Conservation (phyloP, 2,329 filamentous ascomycete species). For the Alternaria burnsii region DNA sequence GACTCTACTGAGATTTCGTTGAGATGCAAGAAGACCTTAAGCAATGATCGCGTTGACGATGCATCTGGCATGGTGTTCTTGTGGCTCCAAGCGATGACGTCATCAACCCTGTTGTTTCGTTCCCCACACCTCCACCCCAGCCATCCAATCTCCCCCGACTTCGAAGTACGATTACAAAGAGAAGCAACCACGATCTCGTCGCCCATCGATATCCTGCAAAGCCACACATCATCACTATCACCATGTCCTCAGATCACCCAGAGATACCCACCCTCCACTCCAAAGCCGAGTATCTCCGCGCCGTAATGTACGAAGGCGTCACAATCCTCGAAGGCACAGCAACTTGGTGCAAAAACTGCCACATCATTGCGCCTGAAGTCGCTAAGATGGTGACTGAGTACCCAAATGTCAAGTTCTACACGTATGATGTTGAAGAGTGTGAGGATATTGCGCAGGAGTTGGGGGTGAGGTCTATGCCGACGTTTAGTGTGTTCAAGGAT, state of each 20-base stretch:
- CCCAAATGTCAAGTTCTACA: constrained; percentile 37
- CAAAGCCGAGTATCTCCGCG: constrained; percentile 40
- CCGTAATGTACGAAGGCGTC: constrained; percentile 41
- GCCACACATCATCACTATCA: neutral
- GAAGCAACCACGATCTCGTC: neutral
- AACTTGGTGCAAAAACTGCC: constrained; percentile 42
- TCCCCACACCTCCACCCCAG: neutral
- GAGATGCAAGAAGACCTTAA: neutral
- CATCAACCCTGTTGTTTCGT: neutral
- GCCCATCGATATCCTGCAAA: neutral
- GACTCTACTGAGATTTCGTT: fast-evolving
- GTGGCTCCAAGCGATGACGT: neutral
- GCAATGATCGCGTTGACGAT: neutral
- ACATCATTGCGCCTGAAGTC: constrained; percentile 39
- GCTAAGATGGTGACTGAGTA: constrained; percentile 37
- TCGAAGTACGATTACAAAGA: neutral
- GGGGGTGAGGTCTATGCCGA: constrained; percentile 39
- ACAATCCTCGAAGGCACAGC: constrained; percentile 44
- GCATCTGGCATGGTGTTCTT: neutral
- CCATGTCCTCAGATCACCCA: constrained; percentile 2
- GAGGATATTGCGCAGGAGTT: constrained; percentile 44
- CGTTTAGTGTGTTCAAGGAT: constrained; percentile 42
- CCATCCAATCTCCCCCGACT: neutral
- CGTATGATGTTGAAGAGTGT: constrained; percentile 42
- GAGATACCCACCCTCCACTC: constrained; percentile 34